These are phyloP conservation scores for Ceratobasidium sp. DNA, from an alignment of 1,284 basidiomycete genomes.

Conservation along the genomic window DNA sequence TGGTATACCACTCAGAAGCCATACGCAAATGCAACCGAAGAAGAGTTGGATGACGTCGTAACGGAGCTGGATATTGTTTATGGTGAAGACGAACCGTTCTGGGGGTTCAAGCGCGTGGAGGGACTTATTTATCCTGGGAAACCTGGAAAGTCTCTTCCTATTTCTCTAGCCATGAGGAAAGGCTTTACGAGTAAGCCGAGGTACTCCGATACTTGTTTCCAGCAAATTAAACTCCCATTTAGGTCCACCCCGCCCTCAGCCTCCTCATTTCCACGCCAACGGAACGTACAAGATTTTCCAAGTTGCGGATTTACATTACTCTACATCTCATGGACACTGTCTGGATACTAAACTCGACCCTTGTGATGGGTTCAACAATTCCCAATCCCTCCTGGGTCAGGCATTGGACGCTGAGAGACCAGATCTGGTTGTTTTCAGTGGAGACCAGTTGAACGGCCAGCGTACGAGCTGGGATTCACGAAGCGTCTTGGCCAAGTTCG, in stretches of 20 bases:
- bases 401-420: conserved; percentile 86
- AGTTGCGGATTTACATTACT: conserved; percentile 88
- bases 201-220: too few relatives aligned
- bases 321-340: conserved; percentile 74
- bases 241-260: conserved; percentile 73
- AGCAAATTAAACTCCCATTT: too few relatives aligned
- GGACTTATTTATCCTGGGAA: conserved; percentile 29
- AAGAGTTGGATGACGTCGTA: conserved; percentile 66
- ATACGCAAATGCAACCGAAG: conserved; percentile 61
- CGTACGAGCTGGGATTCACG: conserved; percentile 85
- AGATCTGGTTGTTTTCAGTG: conserved; percentile 87
- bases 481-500: conserved; percentile 87
- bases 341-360: conserved; percentile 63
- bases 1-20: conserved; percentile 80
- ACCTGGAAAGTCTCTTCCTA: conserved; percentile 26
- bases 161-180: conserved; percentile 33
- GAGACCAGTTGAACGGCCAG: conserved; percentile 87
- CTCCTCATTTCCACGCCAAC: conserved; percentile 78
- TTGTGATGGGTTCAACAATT: conserved; percentile 73
- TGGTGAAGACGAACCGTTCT: conserved; percentile 77
- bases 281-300: conserved; percentile 91
- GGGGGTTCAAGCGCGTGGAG: conserved; percentile 65
- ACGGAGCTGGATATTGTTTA: conserved; percentile 89
- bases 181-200: conserved; percentile 23
- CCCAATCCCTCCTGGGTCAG: conserved; percentile 68